These are phyloP conservation scores for Hypoxylon sp. DNA, from an alignment of 2,329 filamentous ascomycete species.

Conservation along the genomic window DNA sequence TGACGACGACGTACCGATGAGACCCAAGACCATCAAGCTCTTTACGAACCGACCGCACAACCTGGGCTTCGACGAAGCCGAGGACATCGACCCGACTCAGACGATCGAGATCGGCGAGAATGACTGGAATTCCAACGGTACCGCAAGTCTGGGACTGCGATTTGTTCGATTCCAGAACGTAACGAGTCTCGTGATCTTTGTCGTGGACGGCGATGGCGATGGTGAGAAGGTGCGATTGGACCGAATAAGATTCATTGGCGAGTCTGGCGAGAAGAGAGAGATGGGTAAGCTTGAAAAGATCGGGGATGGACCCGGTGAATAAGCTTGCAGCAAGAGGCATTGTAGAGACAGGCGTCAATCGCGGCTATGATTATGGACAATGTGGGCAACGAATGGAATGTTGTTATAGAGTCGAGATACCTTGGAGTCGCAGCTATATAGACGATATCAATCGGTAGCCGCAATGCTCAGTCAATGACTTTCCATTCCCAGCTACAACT, in stretches of 20 bases:
- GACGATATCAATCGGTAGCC: constrained; percentile 33
- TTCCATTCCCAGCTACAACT: constrained; percentile 12
- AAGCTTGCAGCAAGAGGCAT: constrained; percentile 44
- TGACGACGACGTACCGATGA: constrained; percentile 81
- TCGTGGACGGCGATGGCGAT: constrained; percentile 86
- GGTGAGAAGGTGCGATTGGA: constrained; percentile 89
- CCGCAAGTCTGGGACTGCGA: constrained; percentile 79
- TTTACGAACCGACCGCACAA: constrained; percentile 92
- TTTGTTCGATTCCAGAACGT: constrained; percentile 99
- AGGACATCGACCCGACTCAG: constrained; percentile 86
- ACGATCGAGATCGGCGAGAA: constrained; percentile 78
- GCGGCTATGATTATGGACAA: constrained; percentile 27
- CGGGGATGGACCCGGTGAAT: constrained; percentile 79
- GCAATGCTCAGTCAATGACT: constrained; percentile 1
- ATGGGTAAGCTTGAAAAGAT: constrained; percentile 98
- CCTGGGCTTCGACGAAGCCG: constrained; percentile 94
- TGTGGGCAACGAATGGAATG: constrained; percentile 30
- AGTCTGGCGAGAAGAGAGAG: constrained; percentile 90
- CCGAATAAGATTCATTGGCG: constrained; percentile 84
- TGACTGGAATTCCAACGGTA: constrained; percentile 87
- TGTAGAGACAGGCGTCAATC: constrained; percentile 23
- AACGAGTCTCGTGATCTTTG: constrained; percentile 86
- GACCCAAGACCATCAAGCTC: constrained; percentile 85
- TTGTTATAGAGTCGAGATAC: constrained; percentile 27
- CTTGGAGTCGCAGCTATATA: constrained; percentile 34